Conservation (phyloP, 257 asterid genomes). For the Solanum sejunctum region DNA sequence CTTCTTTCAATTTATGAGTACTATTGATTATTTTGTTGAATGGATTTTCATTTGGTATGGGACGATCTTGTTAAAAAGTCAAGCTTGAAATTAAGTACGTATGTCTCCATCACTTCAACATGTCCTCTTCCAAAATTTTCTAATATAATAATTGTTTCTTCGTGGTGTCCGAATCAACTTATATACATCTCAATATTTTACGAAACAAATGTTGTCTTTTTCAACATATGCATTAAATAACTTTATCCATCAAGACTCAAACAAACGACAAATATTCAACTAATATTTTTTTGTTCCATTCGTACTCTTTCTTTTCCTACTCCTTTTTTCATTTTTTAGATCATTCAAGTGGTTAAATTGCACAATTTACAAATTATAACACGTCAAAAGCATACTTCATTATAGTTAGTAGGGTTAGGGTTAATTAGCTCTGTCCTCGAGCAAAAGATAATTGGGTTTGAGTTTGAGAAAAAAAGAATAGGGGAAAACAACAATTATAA, state of each 20-base stretch:
- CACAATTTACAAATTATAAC: too few relatives aligned
- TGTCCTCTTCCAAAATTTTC: background rate
- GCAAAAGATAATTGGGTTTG: too few relatives aligned
- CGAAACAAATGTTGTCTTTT: rapidly evolving
- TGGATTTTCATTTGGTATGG: background rate
- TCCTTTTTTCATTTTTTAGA: too few relatives aligned
- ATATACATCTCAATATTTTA: background rate
- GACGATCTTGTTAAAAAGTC: background rate
- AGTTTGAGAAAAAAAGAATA: too few relatives aligned
- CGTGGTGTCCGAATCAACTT: background rate
- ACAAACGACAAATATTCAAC: background rate
- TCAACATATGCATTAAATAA: background rate
- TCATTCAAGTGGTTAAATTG: too few relatives aligned
- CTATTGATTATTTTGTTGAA: background rate
- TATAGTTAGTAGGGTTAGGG: too few relatives aligned
- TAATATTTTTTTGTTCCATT: too few relatives aligned
- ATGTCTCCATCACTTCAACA: background rate
- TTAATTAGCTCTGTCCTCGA: too few relatives aligned
- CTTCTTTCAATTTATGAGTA: background rate
- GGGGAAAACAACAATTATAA: too few relatives aligned
- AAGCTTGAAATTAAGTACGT: background rate
- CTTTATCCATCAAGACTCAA: background rate
- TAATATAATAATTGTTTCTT: background rate
- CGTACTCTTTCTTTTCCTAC: too few relatives aligned
- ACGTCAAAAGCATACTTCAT: too few relatives aligned